Base-by-base conservation (phyloP, 2,329 filamentous ascomycete species). In the Pyricularia grisea region DNA sequence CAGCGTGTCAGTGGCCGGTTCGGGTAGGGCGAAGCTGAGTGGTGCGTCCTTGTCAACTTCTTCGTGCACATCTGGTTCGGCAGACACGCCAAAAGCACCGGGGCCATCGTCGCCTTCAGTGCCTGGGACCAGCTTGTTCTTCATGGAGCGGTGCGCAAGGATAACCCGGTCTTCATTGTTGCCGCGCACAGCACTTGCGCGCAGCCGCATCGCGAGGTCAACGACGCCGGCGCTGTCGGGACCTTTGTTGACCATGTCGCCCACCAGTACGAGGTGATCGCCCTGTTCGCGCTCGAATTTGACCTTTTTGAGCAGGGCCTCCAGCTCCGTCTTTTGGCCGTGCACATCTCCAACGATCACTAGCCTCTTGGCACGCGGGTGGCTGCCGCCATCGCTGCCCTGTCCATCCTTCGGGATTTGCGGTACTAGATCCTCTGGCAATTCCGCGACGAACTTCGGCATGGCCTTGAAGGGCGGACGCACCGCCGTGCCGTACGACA, bases 341-440 rank as follows among this genome's bases (percentile, higher is more conserved):
- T 98, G 94, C 17, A 98, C 92, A 79, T 99, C 95, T 68, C 95
- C 94, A 42, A 98, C 83, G 71, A 98, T 83, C 42, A 98, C 82
- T 28, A 99, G 81, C 23, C 93, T 83, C 68, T 85, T 87, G 30
- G 74, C 65, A 3, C 70, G n/a, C 3, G 68, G n/a, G 23, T 36
- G 17, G 50, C 28, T 14, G 7, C 67, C 25, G 11, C 55, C 28
- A 9, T 64, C 27, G 12, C 14, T 31, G 28, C 79, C 80, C 3
- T 78, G 75, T 23, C 80, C 70, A 65, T 76, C 68, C 68, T 69
- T 65, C 20, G 31, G 63, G 30, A 68, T 65, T 55, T 68, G 70
- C 25, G 76, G 74, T 11, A 77, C 67, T 64, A 75, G 70, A 63
- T 76, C 71, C 2, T 74, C 69, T 0, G 78, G 75, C 58, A 79